These are phyloP conservation scores for Cadophora sp. DNA, from an alignment of 2,329 filamentous ascomycete genomes.

Conservation along the genomic window DNA sequence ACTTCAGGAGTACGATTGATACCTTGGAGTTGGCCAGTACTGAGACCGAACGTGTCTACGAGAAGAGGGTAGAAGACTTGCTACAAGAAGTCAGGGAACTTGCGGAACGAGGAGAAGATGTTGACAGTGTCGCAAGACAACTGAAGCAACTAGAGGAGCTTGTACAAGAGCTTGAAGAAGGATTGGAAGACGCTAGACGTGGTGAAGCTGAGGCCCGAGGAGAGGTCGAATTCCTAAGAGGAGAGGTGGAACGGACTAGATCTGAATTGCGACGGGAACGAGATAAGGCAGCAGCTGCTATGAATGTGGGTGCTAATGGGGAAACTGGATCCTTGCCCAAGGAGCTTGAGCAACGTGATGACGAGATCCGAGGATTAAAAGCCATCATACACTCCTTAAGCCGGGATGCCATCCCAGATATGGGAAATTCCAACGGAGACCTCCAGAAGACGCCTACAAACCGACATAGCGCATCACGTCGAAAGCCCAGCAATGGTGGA, in stretches of 20 bases:
- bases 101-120: slow-evolving; percentile 83
- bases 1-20: slow-evolving; percentile 96
- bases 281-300: slow-evolving; percentile 74
- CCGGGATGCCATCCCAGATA: slow-evolving; percentile 64
- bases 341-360: slow-evolving; percentile 91
- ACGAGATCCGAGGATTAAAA: slow-evolving; percentile 95
- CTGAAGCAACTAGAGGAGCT: slow-evolving; percentile 95
- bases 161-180: slow-evolving; percentile 96
- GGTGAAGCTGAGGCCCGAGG: slow-evolving; percentile 95
- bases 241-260: slow-evolving; percentile 90
- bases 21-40: slow-evolving; percentile 94
- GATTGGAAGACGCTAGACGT: slow-evolving; percentile 89
- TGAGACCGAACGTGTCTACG: slow-evolving; percentile 95
- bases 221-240: slow-evolving; percentile 93
- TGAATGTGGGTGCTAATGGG: slow-evolving; percentile 55
- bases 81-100: slow-evolving; percentile 83
- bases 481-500: slow-evolving; percentile 51
- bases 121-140: slow-evolving; percentile 88
- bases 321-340: slow-evolving; percentile 63
- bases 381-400: slow-evolving; percentile 97
- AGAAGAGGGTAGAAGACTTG: slow-evolving; percentile 87
- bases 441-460: slow-evolving; percentile 43
- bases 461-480: slow-evolving; percentile 32
- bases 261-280: slow-evolving; percentile 87
- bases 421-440: slow-evolving; percentile 35